phyloP scores from a whole-genome alignment of 352 stramenopile genomes.

The Pythium oligandrum region DNA sequence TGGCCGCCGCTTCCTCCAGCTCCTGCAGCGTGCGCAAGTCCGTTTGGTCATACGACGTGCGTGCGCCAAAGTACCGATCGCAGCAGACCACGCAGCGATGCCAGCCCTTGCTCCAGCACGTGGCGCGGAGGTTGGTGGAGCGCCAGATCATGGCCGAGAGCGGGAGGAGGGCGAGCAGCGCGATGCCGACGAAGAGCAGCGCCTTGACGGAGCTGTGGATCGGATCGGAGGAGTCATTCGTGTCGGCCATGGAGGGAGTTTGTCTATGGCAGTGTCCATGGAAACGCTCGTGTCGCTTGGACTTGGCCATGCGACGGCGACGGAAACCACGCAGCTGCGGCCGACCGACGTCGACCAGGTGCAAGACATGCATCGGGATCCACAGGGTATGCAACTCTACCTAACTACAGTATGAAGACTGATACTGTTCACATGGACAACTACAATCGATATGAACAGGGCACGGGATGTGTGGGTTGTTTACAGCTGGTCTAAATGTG shows the following conservation, averaged over 20 bases:
- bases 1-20: conserved; percentile 30
- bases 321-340: too few species aligned
- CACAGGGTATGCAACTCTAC: too few species aligned
- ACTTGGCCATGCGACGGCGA: too few species aligned
- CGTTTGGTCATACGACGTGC: conserved; percentile 39
- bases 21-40: conserved; percentile 52
- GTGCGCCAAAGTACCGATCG: conserved; percentile 21
- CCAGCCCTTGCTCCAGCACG: conserved; percentile 20
- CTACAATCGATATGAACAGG: too few species aligned
- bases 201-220: conserved; percentile 26
- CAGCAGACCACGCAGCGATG: conserved; percentile 31
- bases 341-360: too few species aligned
- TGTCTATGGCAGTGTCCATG: neutral
- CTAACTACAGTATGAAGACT: too few species aligned
- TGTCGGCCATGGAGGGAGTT: conserved; percentile 1
- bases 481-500: too few species aligned
- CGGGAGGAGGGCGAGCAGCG: conserved; percentile 33
- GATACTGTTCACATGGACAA: too few species aligned
- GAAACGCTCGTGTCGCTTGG: too few species aligned
- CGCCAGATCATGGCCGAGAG: conserved; percentile 50
- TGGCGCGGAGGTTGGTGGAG: conserved; percentile 26
- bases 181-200: conserved; percentile 35
- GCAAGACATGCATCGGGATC: too few species aligned
- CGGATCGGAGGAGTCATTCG: neutral
- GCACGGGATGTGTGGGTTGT: too few species aligned